Evolutionary conservation across 2,329 filamentous ascomycete species (phyloP), one percentile per base, ranked within the genome.

Genomic region (Aspergillus spinulosporus): DNA sequence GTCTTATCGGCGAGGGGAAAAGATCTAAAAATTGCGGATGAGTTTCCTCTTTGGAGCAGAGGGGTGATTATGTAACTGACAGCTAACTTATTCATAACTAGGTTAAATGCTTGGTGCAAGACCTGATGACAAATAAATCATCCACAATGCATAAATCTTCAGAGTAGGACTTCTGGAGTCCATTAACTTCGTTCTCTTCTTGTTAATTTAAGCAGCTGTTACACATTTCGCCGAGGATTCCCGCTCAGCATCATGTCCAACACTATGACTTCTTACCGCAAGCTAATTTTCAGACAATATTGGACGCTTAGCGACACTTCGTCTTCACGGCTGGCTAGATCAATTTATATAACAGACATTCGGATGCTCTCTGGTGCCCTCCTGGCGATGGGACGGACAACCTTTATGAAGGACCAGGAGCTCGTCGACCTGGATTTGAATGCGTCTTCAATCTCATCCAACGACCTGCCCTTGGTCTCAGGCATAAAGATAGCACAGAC

Each of bases 391-490:
- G 52, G 56, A 6, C 49, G 32, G 12, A 58, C 26, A 5, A 37
- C 14, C 14, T 60, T 60, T 37, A 54, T 21, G 5, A 56, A 54
- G 1, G 56, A 44, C 49, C 37, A 49, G 1, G 52, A 49, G 3
- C 54, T 45, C n/a, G 46, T 36, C 1, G 55, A 49, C 34, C 54
- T 66, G 1, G 59, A 60, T 29, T 74, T 72, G 55, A 82, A 82
- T 0, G 77, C 75, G 9, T 75, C 70, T 49, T 82, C 76, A 47
- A 82, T 82, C 43, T 76, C 72, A 49, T 81, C 79, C n/a, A 83
- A 69, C 0, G 74, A 75, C 8, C 71, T 66, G 0, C 80, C 80
- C 26, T 76, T 72, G 0, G 80, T 82, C 62, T 82, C 80, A 0
- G 76, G 78, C 80, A 83, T 83, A 46, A 72, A 80, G 0, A 74